Conservation (phyloP, 2,329 filamentous ascomycete genomes). For the Ophiognomonia clavigignenti-juglandacearum region DNA sequence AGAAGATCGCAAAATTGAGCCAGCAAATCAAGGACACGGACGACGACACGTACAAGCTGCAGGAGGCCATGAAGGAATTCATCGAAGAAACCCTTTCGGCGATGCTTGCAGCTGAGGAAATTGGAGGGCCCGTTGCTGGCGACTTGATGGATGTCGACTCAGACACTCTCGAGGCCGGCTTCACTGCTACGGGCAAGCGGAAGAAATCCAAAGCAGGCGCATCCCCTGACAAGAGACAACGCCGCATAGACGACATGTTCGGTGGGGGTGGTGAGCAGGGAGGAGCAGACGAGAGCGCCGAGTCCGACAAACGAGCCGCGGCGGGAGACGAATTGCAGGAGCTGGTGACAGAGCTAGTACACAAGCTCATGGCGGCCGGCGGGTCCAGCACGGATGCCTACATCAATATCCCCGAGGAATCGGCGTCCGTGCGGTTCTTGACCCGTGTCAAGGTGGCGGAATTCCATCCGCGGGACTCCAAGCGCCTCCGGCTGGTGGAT, state of each 20-base stretch:
- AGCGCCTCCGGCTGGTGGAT: conserved; percentile 53
- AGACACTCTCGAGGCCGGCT: conserved; percentile 55
- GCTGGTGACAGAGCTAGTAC: conserved; percentile 57
- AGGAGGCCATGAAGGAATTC: conserved; percentile 63
- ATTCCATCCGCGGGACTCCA: conserved; percentile 61
- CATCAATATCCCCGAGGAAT: conserved; percentile 53
- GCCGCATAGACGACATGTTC: conserved; percentile 62
- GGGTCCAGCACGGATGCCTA: conserved; percentile 54
- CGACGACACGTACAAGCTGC: conserved; percentile 53
- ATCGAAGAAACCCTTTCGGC: conserved; percentile 65
- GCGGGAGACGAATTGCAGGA: conserved; percentile 54
- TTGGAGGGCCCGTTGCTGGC: conserved; percentile 78
- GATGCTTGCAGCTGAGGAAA: conserved; percentile 77
- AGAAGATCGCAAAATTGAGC: conserved; percentile 57
- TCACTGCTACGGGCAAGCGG: conserved; percentile 53
- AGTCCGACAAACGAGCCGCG: conserved; percentile 42
- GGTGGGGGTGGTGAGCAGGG: conserved; percentile 27
- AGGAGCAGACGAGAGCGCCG: conserved; percentile 23
- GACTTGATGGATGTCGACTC: conserved; percentile 62
- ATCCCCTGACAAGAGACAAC: conserved; percentile 45
- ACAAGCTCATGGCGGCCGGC: conserved; percentile 48
- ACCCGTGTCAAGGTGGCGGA: conserved; percentile 62
- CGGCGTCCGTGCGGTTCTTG: conserved; percentile 58
- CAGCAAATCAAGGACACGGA: conserved; percentile 57
- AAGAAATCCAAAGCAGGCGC: conserved; percentile 41